A percentile compares a stretch with the other conserved stretches of the same genome.
Evolutionary conservation across 495 filamentous ascomycete genomes (phyloP).

Genomic region (Massariosphaeria phaeospora): DNA sequence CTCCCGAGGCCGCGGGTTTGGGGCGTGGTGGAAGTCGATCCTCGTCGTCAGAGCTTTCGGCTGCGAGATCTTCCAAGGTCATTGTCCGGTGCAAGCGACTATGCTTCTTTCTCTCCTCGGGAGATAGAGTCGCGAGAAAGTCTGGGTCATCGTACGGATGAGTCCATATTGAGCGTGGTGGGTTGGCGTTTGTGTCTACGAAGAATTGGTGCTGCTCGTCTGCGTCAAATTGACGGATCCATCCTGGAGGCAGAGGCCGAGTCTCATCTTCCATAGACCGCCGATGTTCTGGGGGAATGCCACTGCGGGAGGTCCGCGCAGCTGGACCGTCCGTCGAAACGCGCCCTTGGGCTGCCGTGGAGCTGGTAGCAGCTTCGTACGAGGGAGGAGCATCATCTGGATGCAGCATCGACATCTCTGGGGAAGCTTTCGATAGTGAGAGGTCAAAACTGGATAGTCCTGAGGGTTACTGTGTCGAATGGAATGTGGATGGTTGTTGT

Average conservation of each 20-base stretch:
- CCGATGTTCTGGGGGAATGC: constrained; percentile 43
- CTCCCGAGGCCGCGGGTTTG: constrained; percentile 17
- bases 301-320: constrained; percentile 34
- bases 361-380: constrained; percentile 33
- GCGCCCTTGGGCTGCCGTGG: constrained; percentile 9
- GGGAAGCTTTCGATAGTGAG: no score
- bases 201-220: constrained; percentile 48
- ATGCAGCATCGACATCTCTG: constrained; percentile 18
- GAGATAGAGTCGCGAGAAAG: constrained; percentile 42
- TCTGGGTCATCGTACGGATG: constrained; percentile 51
- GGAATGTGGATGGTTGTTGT: no score
- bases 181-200: constrained; percentile 46
- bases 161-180: constrained; percentile 48
- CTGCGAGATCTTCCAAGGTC: constrained; percentile 41
- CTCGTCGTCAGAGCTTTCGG: constrained; percentile 46
- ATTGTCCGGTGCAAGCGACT: constrained; percentile 36
- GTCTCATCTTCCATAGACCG: constrained; percentile 51
- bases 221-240: constrained; percentile 47
- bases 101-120: constrained; percentile 41
- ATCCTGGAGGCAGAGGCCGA: constrained; percentile 44
- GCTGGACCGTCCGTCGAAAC: constrained; percentile 11
- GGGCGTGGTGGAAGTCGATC: constrained; percentile 9
- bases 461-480: no score
- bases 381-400: constrained; percentile 34
- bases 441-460: no score